Evolutionary conservation across 306 rosid species (phyloP).

Genomic region (Vigna mungo): DNA sequence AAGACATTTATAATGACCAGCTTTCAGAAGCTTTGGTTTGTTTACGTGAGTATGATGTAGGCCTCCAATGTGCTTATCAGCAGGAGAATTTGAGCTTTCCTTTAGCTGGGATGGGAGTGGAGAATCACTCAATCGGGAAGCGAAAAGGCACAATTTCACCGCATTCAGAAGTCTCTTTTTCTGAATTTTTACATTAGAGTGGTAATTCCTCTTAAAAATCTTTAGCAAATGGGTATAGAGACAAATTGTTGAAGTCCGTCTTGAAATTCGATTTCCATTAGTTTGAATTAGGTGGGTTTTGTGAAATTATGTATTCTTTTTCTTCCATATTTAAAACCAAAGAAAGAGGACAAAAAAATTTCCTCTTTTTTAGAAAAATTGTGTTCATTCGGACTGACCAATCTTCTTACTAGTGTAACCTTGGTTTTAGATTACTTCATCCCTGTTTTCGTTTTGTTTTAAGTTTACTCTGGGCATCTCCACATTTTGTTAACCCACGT

Average conservation of each 20-base stretch:
- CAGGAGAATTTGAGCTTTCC: slow-evolving; percentile 14
- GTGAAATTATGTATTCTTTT: not conserved
- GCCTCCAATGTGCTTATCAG: not conserved
- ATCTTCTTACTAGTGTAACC: too few species aligned
- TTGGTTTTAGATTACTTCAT: too few species aligned
- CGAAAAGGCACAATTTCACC: slow-evolving; percentile 12
- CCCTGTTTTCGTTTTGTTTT: too few species aligned
- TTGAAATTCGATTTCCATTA: slow-evolving; percentile 9
- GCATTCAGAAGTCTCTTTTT: slow-evolving; percentile 22
- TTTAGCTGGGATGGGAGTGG: slow-evolving; percentile 35
- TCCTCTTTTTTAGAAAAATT: too few species aligned
- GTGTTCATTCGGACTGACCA: too few species aligned
- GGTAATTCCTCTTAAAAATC: slow-evolving; percentile 22
- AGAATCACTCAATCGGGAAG: slow-evolving; percentile 17
- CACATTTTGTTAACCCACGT: too few species aligned
- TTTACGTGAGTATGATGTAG: not conserved
- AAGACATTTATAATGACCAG: slow-evolving; percentile 33
- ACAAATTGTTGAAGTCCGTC: not conserved
- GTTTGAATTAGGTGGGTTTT: not conserved
- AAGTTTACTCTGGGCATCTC: too few species aligned
- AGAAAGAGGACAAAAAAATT: slow-evolving; percentile 2
- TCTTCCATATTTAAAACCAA: not conserved
- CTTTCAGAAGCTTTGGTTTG: slow-evolving; percentile 36
- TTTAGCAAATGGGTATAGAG: slow-evolving; percentile 18
- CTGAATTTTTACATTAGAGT: slow-evolving; percentile 20